Base-by-base conservation (phyloP, 306 rosid genomes). In the Cucurbita pepo region DNA sequence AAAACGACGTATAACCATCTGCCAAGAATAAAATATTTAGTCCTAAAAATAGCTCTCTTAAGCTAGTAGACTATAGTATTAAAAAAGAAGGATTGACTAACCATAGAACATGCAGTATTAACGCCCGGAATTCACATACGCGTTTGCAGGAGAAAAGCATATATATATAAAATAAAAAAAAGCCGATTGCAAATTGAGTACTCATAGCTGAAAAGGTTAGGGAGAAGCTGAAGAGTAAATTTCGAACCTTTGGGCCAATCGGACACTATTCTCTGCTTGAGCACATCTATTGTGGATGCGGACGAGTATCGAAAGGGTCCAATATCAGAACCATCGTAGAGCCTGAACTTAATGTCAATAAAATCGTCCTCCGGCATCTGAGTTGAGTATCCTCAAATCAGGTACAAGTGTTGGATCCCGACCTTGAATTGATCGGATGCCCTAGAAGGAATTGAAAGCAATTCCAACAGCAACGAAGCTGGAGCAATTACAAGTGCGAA, bases 281-380 rank as follows among this genome's bases (percentile, higher is more conserved):
- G 96, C 87, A 81, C 81, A 79, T 90, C 97, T 36, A 92, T 88
- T 2, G 97, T 92, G 10, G 95, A 86, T 8, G 97, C 80, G 36
- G 96, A 73, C 11, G 96, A 86, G 85, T 92, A 92, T 73, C 88
- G 82, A 73, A 90, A 88, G 8, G 97, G 97, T 30, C 74, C 74
- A 51, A 69, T 69, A 72, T 72, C 75, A 55, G 63, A 53, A 11
- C 75, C 75, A 72, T 92, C 97, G 75, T 86, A 90, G 77, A 92
- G 72, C 86, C 97, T 80, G 79, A 92, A 90, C 83, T 90, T 90
- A 56, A 92, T 85, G 57, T 84, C 95, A 13, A 90, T 86, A 81
- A 82, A 84, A 61, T 90, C 96, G 80, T 90, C 97, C 78, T 87
- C 96, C 82, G 95, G 88, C 97, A 92, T 92, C 83, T 84, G 81